Evolutionary conservation across 2,329 filamentous ascomycete genomes (phyloP), one percentile per base, ranked within the genome.

Genomic region (Fusarium phyllophilum): DNA sequence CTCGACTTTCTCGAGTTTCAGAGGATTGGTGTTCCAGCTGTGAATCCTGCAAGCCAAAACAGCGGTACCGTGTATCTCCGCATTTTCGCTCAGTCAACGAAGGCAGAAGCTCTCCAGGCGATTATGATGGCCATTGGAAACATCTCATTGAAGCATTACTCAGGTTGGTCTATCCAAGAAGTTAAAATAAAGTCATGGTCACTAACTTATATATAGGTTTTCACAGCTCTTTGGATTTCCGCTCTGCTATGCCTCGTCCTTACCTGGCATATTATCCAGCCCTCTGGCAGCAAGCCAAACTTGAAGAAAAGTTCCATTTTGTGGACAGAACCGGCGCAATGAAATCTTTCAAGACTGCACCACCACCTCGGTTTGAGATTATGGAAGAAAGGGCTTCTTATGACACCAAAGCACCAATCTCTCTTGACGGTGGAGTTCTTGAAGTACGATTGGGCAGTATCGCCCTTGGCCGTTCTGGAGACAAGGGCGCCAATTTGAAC

Each of bases 121-220:
- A 31, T 29, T 14, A 48, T 58, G 41, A 36, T 34, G 10, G 36
- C 52, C 6, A 29, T 42, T 41, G 42, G 42, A 20, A 45, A n/a
- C 24, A 36, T 58, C 20, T 58, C 55, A n/a, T 12, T 58, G n/a
- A 58, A 29, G n/a, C 55, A 58, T 49, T 58, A 48, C 10, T 58
- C 41, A 2, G 55, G 54, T 36, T 3, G 4, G 46, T 10, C 8
- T 9, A n/a, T n/a, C 15, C 22, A 3, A 3, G 10, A 15, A 33
- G 11, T 24, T 6, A n/a, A 20, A 51, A 14, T 20, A 8, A 20
- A 14, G 0, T 1, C 20, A 26, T 2, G 8, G 14, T 48, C 2
- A 29, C 39, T 48, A 22, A 48, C 31, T 26, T 18, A 4, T n/a
- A 6, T 6, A 1, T 2, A 58, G 55, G 55, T 8, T 48, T 58